These are phyloP conservation scores for Mediolabrus comicus DNA, from an alignment of 108 stramenopile genomes.

Conservation along the genomic window DNA sequence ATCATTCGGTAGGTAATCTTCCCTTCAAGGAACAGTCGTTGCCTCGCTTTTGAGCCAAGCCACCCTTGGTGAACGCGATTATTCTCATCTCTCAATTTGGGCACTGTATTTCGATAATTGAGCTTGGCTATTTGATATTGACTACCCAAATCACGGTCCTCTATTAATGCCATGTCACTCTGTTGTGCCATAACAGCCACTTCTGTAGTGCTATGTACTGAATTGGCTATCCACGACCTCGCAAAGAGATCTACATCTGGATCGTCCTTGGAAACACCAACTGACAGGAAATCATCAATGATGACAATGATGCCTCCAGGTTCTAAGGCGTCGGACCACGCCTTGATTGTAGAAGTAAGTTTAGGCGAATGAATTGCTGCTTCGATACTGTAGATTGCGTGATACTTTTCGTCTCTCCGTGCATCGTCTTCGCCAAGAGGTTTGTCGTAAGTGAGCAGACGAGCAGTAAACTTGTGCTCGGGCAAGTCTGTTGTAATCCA, in stretches of 20 bases:
- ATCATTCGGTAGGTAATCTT: conserved; percentile 55
- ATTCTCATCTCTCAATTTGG: conserved; percentile 27
- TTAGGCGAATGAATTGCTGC: conserved; percentile 59
- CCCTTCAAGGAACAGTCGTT: conserved; percentile 47
- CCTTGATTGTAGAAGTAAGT: conserved; percentile 24
- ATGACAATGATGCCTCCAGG: conserved; percentile 48
- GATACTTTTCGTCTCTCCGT: conserved; percentile 3
- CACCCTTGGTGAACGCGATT: conserved; percentile 51
- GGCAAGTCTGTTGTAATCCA: conserved; percentile 44
- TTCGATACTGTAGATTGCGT: conserved; percentile 59
- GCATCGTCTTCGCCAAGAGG: conserved; percentile 10
- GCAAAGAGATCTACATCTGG: conserved; percentile 39
- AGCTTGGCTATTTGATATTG: conserved; percentile 46
- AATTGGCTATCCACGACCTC: conserved; percentile 54
- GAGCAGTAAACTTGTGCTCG: conserved; percentile 45
- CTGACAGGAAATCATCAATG: conserved; percentile 53
- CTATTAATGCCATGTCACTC: conserved; percentile 33
- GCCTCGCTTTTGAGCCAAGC: conserved; percentile 55
- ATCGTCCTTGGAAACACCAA: conserved; percentile 13
- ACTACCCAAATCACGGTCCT: conserved; percentile 39
- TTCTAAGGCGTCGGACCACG: conserved; percentile 42
- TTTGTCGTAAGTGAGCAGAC: conserved; percentile 48
- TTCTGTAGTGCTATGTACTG: conserved; percentile 35
- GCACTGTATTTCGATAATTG: conserved; percentile 50
- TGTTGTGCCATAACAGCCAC: conserved; percentile 14